Evolutionary conservation across 345 rosid genomes (phyloP), one percentile per base, ranked within the genome.

Genomic region (Populus alba): DNA sequence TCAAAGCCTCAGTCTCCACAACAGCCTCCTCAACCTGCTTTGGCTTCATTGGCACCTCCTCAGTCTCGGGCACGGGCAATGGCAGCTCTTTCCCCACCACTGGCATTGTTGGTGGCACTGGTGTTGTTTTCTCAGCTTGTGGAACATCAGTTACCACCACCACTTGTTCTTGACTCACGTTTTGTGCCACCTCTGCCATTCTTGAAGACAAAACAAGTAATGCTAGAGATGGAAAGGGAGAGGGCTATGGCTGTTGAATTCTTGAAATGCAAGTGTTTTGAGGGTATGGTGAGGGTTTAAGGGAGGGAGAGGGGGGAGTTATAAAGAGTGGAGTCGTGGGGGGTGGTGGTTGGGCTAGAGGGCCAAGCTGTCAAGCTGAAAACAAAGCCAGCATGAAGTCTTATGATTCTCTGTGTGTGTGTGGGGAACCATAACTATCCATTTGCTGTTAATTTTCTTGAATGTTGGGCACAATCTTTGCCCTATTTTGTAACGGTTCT

Each of bases 171-270:
- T 69, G 66, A 37, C 47, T 59, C 15, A 27, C 7, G 33, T 77
- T 70, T 4, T 41, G 80, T 22, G 35, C 75, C 61, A 23, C 79
- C 53, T 77, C 80, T 20, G 77, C 81, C 81, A 79, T 77, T 37
- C 22, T 57, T 29, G 79, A 67, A 15, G 13, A 43, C 5, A 18
- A 20, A 33, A 47, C 6, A 10, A 20, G 67, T 8, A 17, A 38
- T 9, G 10, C 1, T 27, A 47, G 65, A 66, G 65, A 51, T 29
- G 10, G 31, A 9, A 5, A 55, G 6, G 41, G 6, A 23, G 31
- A 47, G 62, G 25, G 62, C 5, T 57, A 57, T 57, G 25, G 13
- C 1, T 22, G 12, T 57, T 57, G 27, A 57, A 57, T n/a, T 57
- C 62, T 57, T 57, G 62, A n/a, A 57, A 57, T 57, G 27, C 3